Conservation (phyloP, 768 basidiomycete species). For the Rhizopogon rudus region DNA sequence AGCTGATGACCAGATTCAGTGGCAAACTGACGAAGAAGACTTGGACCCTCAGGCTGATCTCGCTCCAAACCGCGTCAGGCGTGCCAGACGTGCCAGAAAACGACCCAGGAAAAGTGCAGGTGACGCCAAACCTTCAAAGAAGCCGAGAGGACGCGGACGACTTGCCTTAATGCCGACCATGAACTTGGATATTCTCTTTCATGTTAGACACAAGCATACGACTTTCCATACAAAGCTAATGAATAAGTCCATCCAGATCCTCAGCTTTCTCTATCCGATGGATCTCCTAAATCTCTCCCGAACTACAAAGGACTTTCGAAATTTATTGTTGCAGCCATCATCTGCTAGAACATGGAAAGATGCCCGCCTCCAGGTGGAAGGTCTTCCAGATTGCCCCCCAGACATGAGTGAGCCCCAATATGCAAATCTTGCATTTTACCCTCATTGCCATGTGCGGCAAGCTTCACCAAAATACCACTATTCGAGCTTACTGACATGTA, state of each 20-base stretch:
- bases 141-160: background rate
- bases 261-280: conserved; percentile 31
- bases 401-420: conserved; percentile 43
- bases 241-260: conserved; percentile 24
- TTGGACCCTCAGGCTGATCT: background rate
- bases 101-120: background rate
- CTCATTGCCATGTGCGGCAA: background rate
- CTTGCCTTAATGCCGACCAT: conserved; percentile 26
- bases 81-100: background rate
- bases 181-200: conserved; percentile 6
- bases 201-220: background rate
- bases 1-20: background rate
- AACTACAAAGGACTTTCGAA: conserved; percentile 30
- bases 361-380: conserved; percentile 29
- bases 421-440: conserved; percentile 36
- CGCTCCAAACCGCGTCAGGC: background rate
- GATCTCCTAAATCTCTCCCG: conserved; percentile 38
- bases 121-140: background rate
- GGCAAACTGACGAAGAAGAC: background rate
- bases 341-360: conserved; percentile 30
- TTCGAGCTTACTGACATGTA: background rate
- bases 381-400: conserved; percentile 36
- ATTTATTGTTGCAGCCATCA: conserved; percentile 23
- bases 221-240: background rate
- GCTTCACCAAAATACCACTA: background rate